Evolutionary conservation across 768 basidiomycete species (phyloP).

Genomic region (Boletellus ananiceps): DNA sequence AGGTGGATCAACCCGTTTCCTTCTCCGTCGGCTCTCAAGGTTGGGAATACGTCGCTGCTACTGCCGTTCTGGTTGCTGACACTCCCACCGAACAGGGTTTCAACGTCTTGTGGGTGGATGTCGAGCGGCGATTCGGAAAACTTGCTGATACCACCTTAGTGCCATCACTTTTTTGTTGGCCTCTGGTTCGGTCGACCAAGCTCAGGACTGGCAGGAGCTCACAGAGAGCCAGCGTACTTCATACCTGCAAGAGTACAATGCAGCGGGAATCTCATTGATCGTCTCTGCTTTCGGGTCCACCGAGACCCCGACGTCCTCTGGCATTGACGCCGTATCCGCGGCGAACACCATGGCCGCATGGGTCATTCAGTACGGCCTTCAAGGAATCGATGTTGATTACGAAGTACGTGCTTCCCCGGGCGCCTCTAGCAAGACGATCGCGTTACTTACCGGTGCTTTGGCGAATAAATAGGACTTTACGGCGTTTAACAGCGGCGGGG

Average conservation of each 20-base stretch:
- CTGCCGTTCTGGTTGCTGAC: neutral
- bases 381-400: constrained; percentile 55
- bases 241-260: constrained; percentile 44
- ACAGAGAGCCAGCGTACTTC: constrained; percentile 35
- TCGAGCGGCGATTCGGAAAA: neutral
- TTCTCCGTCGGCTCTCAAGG: constrained; percentile 39
- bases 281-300: constrained; percentile 52
- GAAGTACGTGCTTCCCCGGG: constrained; percentile 26
- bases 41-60: constrained; percentile 14
- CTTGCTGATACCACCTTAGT: constrained; percentile 15
- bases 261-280: constrained; percentile 54
- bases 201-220: constrained; percentile 41
- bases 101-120: constrained; percentile 31
- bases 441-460: neutral
- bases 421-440: neutral
- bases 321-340: constrained; percentile 34
- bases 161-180: constrained; percentile 40
- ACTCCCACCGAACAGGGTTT: constrained; percentile 23
- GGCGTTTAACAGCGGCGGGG: constrained; percentile 32
- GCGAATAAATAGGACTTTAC: constrained; percentile 23
- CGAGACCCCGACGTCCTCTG: constrained; percentile 39
- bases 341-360: constrained; percentile 44
- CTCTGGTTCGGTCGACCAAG: constrained; percentile 43
- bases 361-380: constrained; percentile 44
- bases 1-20: constrained; percentile 43